phyloP scores from a whole-genome alignment of 2,329 filamentous ascomycete species.

The Rutstroemia sp. region DNA sequence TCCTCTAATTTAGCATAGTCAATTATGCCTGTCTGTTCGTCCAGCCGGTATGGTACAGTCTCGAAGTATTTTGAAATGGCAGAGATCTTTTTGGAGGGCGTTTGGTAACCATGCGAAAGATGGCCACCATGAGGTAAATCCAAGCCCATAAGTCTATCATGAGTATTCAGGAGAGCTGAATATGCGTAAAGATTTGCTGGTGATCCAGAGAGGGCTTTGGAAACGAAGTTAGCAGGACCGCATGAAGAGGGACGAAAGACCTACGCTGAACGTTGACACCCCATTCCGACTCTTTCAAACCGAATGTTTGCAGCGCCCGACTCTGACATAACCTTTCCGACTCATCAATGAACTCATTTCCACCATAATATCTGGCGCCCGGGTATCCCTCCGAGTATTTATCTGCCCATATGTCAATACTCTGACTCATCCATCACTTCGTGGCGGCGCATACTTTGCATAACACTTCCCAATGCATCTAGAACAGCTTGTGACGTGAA shows the following conservation, averaged over 20 bases:
- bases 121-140: slow-evolving; percentile 96
- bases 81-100: slow-evolving; percentile 90
- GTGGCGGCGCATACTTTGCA: slow-evolving; percentile 65
- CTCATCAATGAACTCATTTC: slow-evolving; percentile 92
- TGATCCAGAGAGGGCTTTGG: slow-evolving; percentile 39
- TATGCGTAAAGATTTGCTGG: slow-evolving; percentile 78
- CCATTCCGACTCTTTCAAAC: slow-evolving; percentile 79
- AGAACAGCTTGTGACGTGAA: slow-evolving; percentile 91
- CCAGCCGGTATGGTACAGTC: slow-evolving; percentile 87
- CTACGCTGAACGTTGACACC: slow-evolving; percentile 90
- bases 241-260: slow-evolving; percentile 23
- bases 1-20: slow-evolving; percentile 91
- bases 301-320: slow-evolving; percentile 81
- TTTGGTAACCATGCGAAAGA: slow-evolving; percentile 95
- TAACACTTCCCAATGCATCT: slow-evolving; percentile 85
- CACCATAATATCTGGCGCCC: slow-evolving; percentile 91
- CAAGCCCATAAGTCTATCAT: slow-evolving; percentile 94
- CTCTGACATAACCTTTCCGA: slow-evolving; percentile 85
- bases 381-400: slow-evolving; percentile 99
- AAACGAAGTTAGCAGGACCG: slow-evolving; percentile 15
- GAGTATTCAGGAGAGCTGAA: slow-evolving; percentile 83
- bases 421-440: slow-evolving; percentile 31
- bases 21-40: slow-evolving; percentile 86
- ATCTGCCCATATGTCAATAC: slow-evolving; percentile 46
- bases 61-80: slow-evolving; percentile 98